phyloP scores from a whole-genome alignment of 78 protist genomes.

The Diacronema lutheri region DNA sequence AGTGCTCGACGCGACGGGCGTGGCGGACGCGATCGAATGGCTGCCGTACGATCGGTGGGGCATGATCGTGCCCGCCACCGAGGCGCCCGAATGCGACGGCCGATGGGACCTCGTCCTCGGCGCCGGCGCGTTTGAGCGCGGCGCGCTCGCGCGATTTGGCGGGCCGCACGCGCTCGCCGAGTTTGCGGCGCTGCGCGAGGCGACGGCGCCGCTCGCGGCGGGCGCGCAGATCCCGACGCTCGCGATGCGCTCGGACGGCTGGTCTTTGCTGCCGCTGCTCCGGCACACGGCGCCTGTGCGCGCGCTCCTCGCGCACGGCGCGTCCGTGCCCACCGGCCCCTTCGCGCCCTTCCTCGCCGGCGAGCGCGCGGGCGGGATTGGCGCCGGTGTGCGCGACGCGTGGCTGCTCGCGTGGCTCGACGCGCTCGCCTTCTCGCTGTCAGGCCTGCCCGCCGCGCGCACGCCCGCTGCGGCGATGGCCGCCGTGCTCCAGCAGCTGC shows the following conservation, averaged over 20 bases:
- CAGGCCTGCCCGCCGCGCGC: not conserved
- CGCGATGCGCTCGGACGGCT: not conserved
- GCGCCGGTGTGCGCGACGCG: not conserved
- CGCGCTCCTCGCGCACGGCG: not conserved
- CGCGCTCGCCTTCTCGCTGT: slow-evolving; percentile 2
- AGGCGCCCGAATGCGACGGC: not conserved
- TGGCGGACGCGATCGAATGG: not conserved
- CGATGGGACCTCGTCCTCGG: not conserved
- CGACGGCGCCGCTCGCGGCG: not conserved
- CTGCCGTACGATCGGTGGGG: not conserved
- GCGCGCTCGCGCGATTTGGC: not conserved
- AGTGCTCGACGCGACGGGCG: not conserved
- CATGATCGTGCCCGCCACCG: not conserved
- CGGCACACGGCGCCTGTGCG: not conserved
- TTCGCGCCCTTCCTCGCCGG: not conserved
- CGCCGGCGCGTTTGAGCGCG: not conserved
- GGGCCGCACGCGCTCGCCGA: not conserved
- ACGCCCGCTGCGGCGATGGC: not conserved
- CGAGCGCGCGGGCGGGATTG: not conserved
- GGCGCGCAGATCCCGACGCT: not conserved
- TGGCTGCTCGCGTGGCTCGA: slow-evolving; percentile 8
- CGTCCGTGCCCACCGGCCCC: too few species aligned
- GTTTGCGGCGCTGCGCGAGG: not conserved
- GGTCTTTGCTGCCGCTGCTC: not conserved
- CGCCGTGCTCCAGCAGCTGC: not conserved